These are phyloP conservation scores for Gossypium gossypioides DNA, from an alignment of 441 rosid species.

Conservation along the genomic window DNA sequence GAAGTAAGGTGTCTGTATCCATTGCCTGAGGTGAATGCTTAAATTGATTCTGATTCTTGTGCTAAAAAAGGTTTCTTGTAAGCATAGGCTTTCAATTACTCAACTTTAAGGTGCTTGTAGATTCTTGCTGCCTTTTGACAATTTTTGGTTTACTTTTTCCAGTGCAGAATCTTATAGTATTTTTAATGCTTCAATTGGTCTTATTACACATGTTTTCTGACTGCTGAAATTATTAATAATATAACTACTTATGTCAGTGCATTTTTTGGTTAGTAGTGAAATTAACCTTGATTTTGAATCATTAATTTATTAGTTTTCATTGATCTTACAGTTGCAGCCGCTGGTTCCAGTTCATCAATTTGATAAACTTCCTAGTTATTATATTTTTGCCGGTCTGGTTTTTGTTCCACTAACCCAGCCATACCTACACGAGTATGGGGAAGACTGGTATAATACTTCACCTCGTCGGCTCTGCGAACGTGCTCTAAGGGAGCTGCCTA, in stretches of 20 bases:
- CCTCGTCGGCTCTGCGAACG: constrained; percentile 69
- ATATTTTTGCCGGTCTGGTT: constrained; percentile 73
- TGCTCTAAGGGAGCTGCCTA: constrained; percentile 63
- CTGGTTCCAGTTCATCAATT: constrained; percentile 78
- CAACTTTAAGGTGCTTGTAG: neutral
- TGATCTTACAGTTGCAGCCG: constrained; percentile 55
- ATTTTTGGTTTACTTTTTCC: neutral
- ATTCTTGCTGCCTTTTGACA: neutral
- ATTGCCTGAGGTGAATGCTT: neutral
- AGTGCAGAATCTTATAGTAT: neutral
- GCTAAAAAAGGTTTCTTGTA: neutral
- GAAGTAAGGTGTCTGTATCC: neutral
- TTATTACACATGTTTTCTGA: neutral
- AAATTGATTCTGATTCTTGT: neutral
- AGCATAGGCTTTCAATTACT: neutral
- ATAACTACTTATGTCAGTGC: neutral
- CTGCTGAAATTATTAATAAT: neutral
- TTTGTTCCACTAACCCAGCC: constrained; percentile 75
- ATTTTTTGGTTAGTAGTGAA: neutral
- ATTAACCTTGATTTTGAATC: constrained; percentile 1
- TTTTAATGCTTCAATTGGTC: neutral
- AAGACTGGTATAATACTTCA: constrained; percentile 77
- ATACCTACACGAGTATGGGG: constrained; percentile 78
- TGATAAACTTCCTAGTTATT: constrained; percentile 73
- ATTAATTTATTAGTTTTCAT: neutral